A percentile compares a stretch with the other conserved stretches of the same genome.
These are phyloP conservation scores for Dothidotthia symphoricarpi DNA, from an alignment of 2,329 filamentous ascomycete species.

Conservation along the genomic window DNA sequence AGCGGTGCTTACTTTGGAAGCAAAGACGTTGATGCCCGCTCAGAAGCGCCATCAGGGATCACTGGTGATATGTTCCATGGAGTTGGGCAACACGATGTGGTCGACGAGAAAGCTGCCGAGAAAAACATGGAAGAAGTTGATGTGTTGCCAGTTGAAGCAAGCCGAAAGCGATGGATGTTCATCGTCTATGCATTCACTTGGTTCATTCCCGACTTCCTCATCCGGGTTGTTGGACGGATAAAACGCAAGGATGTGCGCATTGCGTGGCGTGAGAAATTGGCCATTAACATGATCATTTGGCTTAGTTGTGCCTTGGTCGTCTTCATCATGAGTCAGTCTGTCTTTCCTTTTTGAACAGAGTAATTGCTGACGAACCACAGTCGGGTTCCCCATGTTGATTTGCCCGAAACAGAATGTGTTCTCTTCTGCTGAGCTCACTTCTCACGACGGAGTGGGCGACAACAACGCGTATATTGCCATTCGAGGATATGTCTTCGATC, in stretches of 20 bases:
- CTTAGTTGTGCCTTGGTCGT: conserved; percentile 70
- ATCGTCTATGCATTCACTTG: conserved; percentile 82
- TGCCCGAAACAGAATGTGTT: conserved; percentile 91
- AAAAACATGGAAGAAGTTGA: conserved; percentile 89
- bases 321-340: conserved; percentile 92
- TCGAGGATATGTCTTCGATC: conserved; percentile 84
- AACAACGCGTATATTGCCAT: conserved; percentile 71
- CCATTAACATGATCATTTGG: conserved; percentile 98
- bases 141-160: conserved; percentile 71
- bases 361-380: too few species aligned
- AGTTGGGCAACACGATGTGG: conserved; percentile 86
- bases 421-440: conserved; percentile 71
- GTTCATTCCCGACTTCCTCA: conserved; percentile 79
- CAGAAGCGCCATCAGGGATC: conserved; percentile 91
- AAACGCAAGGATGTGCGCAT: conserved; percentile 85
- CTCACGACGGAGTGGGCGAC: conserved; percentile 69
- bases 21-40: conserved; percentile 77
- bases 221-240: conserved; percentile 77
- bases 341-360: too few species aligned
- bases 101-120: conserved; percentile 93
- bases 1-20: conserved; percentile 78
- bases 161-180: conserved; percentile 87
- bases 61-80: conserved; percentile 97
- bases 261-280: conserved; percentile 95
- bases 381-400: conserved; percentile 81